phyloP scores from a whole-genome alignment of 805 yeast genomes.

The Teunomyces kruisii region DNA sequence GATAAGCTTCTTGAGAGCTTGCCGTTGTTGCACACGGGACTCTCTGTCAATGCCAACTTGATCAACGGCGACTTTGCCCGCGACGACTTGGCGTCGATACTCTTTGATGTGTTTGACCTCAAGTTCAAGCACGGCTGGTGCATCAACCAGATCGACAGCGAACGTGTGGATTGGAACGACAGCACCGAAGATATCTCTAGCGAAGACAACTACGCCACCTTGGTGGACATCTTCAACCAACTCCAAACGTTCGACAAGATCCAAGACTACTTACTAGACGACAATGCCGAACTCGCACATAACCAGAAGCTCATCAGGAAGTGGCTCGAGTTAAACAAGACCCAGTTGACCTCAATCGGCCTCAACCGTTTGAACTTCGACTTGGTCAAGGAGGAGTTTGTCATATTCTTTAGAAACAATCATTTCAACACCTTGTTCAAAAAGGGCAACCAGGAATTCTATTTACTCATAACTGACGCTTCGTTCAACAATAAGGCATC shows the following conservation, averaged over 20 bases:
- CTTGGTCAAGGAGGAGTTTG: slow-evolving; percentile 53
- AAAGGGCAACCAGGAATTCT: slow-evolving; percentile 48
- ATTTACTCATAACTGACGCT: slow-evolving; percentile 69
- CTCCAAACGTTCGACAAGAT: slow-evolving; percentile 49
- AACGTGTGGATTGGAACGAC: slow-evolving; percentile 11
- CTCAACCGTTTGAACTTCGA: slow-evolving; percentile 44
- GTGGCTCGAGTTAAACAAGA: slow-evolving; percentile 58
- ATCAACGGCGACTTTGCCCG: slow-evolving; percentile 49
- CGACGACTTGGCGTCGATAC: slow-evolving; percentile 49
- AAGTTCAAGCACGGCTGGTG: slow-evolving; percentile 85
- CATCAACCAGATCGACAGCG: slow-evolving; percentile 38
- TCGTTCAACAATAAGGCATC: slow-evolving; percentile 48
- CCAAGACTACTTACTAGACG: slow-evolving; percentile 51
- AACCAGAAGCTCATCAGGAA: slow-evolving; percentile 18
- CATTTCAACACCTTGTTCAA: slow-evolving; percentile 77
- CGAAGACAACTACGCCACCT: slow-evolving; percentile 14
- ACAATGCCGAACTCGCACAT: slow-evolving; percentile 4
- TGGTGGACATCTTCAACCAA: slow-evolving; percentile 19
- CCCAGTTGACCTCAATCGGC: slow-evolving; percentile 78
- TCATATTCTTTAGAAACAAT: slow-evolving; percentile 84
- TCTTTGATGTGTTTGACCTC: slow-evolving; percentile 60
- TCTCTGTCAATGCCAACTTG: slow-evolving; percentile 70
- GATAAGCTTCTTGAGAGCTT: slow-evolving; percentile 50
- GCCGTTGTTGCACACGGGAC: slow-evolving; percentile 68
- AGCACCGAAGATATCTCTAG: slow-evolving; percentile 6